phyloP scores from a whole-genome alignment of 306 rosid genomes.

The Vachellia collinsii region DNA sequence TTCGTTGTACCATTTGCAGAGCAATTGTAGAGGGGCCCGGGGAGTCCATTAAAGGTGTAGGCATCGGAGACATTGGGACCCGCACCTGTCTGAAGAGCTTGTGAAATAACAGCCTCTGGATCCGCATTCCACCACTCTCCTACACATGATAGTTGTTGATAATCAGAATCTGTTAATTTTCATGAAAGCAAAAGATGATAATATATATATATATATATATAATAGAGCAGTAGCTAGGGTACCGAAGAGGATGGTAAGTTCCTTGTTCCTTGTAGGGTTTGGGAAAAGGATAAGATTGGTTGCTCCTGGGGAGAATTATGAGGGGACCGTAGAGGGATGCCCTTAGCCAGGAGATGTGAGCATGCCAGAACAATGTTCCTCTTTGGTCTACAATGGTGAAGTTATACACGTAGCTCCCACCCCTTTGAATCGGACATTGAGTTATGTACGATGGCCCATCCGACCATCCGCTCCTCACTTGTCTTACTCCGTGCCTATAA shows the following conservation, averaged over 20 bases:
- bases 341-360: constrained; percentile 73
- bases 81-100: constrained; percentile 66
- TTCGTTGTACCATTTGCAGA: constrained; percentile 49
- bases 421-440: constrained; percentile 72
- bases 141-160: neutral
- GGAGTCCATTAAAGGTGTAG: constrained; percentile 70
- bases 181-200: no score
- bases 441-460: constrained; percentile 80
- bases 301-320: constrained; percentile 55
- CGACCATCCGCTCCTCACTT: constrained; percentile 67
- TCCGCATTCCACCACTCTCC: constrained; percentile 88
- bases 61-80: constrained; percentile 85
- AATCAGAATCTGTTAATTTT: no score
- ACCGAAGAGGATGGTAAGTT: constrained; percentile 58
- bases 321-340: constrained; percentile 73
- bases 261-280: constrained; percentile 60
- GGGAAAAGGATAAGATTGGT: constrained; percentile 60
- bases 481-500: constrained; percentile 70
- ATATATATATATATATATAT: no score
- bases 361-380: constrained; percentile 77
- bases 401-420: constrained; percentile 64
- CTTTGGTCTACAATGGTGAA: constrained; percentile 72
- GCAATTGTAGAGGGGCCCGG: constrained; percentile 76
- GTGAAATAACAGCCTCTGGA: constrained; percentile 62
- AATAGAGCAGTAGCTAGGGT: no score